Percentiles rank a stretch among this genome's conserved stretches.
Evolutionary conservation across 2,329 filamentous ascomycete species (phyloP).

Genomic region (Aspergillus fijiensis): DNA sequence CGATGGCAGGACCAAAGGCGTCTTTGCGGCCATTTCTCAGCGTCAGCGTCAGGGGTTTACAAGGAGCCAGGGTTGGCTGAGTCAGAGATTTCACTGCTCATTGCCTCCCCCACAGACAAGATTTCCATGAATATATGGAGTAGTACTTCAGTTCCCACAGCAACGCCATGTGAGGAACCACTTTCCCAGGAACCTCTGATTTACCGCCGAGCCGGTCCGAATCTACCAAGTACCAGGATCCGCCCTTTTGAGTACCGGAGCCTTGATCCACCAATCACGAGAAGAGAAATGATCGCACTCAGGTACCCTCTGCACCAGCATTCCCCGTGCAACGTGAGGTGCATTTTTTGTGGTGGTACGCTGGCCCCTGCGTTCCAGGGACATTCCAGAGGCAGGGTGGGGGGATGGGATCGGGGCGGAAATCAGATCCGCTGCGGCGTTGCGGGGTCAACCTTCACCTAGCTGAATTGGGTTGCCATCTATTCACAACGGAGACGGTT

Average conservation of each 20-base stretch:
- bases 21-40: too few relatives aligned
- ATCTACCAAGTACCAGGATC: too few relatives aligned
- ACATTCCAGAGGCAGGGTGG: neutral
- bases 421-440: neutral
- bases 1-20: too few relatives aligned
- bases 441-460: neutral
- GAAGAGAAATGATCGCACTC: neutral
- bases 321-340: neutral
- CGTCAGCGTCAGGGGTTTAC: too few relatives aligned
- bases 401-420: neutral
- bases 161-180: too few relatives aligned
- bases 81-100: too few relatives aligned
- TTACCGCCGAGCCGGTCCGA: neutral
- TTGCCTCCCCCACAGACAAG: too few relatives aligned
- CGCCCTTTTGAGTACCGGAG: neutral
- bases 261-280: neutral
- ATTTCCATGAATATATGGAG: too few relatives aligned
- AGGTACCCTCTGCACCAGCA: neutral
- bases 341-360: neutral
- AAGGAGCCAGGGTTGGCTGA: too few relatives aligned
- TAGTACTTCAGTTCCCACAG: too few relatives aligned
- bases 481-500: neutral
- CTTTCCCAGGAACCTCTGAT: neutral
- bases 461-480: neutral
- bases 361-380: neutral